phyloP scores from a whole-genome alignment of 345 rosid species.

The Tarenaya hassleriana region DNA sequence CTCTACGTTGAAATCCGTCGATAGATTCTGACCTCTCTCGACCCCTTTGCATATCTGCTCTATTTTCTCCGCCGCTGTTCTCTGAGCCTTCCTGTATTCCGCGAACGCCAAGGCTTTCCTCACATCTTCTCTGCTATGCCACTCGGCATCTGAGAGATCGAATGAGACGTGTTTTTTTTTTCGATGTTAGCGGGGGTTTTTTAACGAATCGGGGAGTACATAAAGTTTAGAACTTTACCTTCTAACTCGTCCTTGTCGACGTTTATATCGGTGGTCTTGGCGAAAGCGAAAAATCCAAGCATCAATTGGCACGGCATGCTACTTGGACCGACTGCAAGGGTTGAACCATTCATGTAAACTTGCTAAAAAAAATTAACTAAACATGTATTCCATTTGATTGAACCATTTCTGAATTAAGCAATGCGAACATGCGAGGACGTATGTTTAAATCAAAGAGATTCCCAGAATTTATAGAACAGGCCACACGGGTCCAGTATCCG shows the following conservation, averaged over 20 bases:
- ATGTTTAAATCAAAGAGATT: background rate
- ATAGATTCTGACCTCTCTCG: constrained; percentile 57
- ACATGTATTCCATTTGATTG: too few species aligned
- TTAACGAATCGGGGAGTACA: too few species aligned
- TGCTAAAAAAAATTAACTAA: too few species aligned
- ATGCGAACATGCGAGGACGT: background rate
- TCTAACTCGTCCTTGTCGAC: constrained; percentile 86
- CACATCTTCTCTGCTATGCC: constrained; percentile 87
- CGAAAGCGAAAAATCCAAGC: constrained; percentile 87
- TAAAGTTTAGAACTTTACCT: constrained; percentile 44
- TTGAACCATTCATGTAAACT: background rate
- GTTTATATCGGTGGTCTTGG: constrained; percentile 67
- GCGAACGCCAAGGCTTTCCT: constrained; percentile 58
- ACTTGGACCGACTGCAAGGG: constrained; percentile 61
- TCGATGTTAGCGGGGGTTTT: constrained; percentile 7
- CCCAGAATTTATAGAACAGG: background rate
- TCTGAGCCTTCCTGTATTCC: constrained; percentile 84
- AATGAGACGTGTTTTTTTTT: background rate
- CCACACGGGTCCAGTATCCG: too few species aligned
- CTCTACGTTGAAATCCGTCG: constrained; percentile 70
- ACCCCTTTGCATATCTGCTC: constrained; percentile 86
- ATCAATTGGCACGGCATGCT: constrained; percentile 92
- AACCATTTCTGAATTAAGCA: background rate
- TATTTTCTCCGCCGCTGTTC: constrained; percentile 67
- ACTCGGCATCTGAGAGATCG: constrained; percentile 50